These are phyloP conservation scores for Cercospora sesami DNA, from an alignment of 2,329 filamentous ascomycete genomes.

Conservation along the genomic window DNA sequence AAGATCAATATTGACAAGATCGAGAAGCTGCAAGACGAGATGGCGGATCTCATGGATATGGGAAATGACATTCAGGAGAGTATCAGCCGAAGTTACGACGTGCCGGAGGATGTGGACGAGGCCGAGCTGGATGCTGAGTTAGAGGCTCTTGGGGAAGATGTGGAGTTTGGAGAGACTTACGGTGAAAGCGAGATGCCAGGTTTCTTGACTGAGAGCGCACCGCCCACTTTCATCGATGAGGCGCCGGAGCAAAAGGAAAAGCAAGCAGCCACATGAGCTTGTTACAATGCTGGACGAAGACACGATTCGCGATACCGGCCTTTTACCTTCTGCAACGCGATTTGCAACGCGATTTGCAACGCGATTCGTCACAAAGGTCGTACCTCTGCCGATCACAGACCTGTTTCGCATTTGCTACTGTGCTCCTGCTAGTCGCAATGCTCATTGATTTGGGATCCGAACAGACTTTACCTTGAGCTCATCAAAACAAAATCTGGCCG, in stretches of 20 bases:
- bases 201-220: constrained; percentile 79
- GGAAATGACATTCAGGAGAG: constrained; percentile 98
- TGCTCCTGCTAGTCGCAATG: background rate
- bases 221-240: constrained; percentile 88
- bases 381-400: background rate
- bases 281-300: background rate
- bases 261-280: constrained; percentile 35
- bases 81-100: constrained; percentile 84
- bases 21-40: constrained; percentile 95
- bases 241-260: constrained; percentile 56
- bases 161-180: constrained; percentile 74
- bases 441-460: background rate
- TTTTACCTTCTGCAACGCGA: background rate
- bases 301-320: background rate
- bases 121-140: constrained; percentile 93
- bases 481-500: background rate
- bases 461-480: background rate
- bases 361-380: background rate
- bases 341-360: too few species aligned
- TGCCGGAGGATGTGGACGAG: constrained; percentile 97
- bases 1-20: constrained; percentile 98
- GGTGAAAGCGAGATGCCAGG: constrained; percentile 66
- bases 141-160: constrained; percentile 89
- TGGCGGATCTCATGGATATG: constrained; percentile 96
- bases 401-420: background rate